Percentiles rank a stretch among this genome's conserved stretches.
Evolutionary conservation across 2,329 filamentous ascomycete genomes (phyloP).

Genomic region (Parascedosporium putredinis): DNA sequence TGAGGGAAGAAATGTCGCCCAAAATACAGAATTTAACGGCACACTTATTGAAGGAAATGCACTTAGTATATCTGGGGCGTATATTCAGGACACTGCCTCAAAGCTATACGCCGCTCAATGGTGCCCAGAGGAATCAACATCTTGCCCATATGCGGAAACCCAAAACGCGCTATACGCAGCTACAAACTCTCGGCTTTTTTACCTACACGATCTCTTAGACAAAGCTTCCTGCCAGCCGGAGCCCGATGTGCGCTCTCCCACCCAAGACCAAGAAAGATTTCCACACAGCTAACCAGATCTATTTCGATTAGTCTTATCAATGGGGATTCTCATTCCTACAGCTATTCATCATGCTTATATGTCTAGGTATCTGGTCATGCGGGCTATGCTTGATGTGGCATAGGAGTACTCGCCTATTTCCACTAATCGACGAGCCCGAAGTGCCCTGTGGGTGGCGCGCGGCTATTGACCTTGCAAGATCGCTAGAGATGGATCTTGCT

Average conservation of each 20-base stretch:
- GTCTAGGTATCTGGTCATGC: constrained; percentile 14
- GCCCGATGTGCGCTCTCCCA: constrained; percentile 10
- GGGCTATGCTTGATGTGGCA: constrained; percentile 14
- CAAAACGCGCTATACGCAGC: neutral
- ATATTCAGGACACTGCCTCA: neutral
- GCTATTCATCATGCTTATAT: constrained; percentile 10
- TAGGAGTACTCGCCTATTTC: constrained; percentile 10
- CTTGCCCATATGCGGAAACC: neutral
- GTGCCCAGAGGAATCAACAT: neutral
- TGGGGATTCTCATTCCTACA: constrained; percentile 20
- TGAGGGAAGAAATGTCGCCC: constrained; percentile 10
- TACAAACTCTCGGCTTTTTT: constrained; percentile 11
- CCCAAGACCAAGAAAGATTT: too few species aligned
- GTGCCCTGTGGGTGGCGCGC: neutral
- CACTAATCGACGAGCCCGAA: neutral
- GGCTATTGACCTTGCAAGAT: constrained; percentile 8
- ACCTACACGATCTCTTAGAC: constrained; percentile 10
- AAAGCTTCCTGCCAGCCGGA: constrained; percentile 15
- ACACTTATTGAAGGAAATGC: neutral
- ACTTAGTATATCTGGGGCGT: neutral
- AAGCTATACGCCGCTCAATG: neutral
- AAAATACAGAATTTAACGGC: constrained; percentile 10
- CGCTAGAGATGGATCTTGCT: constrained; percentile 11
- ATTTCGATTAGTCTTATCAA: constrained; percentile 10
- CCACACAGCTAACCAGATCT: neutral